Conservation (phyloP, 306 rosid species). For the Arachis hypogaea region DNA sequence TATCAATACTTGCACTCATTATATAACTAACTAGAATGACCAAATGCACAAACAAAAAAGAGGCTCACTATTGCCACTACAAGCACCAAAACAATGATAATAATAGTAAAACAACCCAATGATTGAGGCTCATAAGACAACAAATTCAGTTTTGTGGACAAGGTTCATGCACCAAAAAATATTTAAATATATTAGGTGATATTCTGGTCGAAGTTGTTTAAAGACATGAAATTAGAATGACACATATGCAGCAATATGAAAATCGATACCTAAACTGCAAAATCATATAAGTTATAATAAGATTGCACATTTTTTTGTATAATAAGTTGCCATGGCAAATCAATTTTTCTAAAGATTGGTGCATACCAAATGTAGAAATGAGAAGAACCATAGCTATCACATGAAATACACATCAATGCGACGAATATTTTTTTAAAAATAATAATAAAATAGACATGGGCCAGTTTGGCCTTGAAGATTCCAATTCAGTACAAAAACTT, state of each 20-base stretch:
- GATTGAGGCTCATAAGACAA: slow-evolving; percentile 10
- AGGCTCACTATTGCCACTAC: neutral
- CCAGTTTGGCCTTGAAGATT: slow-evolving; percentile 8
- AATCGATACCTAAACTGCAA: slow-evolving; percentile 2
- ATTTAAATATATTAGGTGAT: slow-evolving; percentile 26
- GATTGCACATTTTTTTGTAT: neutral
- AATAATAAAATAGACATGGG: slow-evolving; percentile 16
- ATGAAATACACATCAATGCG: slow-evolving; percentile 11
- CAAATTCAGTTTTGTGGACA: slow-evolving; percentile 3
- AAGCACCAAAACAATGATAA: slow-evolving; percentile 31
- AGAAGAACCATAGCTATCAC: slow-evolving; percentile 37
- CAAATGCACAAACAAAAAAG: neutral
- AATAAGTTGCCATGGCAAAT: slow-evolving; percentile 13
- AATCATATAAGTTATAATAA: slow-evolving; percentile 19
- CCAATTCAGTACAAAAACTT: slow-evolving; percentile 33
- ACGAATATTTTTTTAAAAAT: neutral
- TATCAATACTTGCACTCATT: slow-evolving; percentile 52
- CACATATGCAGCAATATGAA: slow-evolving; percentile 25
- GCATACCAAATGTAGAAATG: slow-evolving; percentile 29
- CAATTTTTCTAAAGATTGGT: slow-evolving; percentile 5
- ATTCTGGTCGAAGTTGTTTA: slow-evolving; percentile 25
- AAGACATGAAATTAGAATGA: slow-evolving; percentile 12
- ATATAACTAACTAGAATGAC: slow-evolving; percentile 25
- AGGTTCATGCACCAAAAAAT: slow-evolving; percentile 27
- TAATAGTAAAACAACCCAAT: slow-evolving; percentile 14